Conservation (phyloP, 108 stramenopile genomes). For the Hondaea fermentalgiana region DNA sequence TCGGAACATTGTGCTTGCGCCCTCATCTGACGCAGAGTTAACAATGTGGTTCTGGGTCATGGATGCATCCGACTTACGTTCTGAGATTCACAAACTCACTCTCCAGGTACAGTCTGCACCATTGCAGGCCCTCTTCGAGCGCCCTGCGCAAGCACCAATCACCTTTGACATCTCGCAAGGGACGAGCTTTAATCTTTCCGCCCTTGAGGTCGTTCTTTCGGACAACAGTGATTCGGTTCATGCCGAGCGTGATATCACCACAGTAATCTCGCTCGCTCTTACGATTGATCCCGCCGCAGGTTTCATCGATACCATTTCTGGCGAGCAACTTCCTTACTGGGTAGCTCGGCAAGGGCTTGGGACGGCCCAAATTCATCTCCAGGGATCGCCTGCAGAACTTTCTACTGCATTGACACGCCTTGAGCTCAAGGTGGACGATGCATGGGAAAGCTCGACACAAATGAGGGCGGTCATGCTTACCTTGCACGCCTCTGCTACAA, state of each 20-base stretch:
- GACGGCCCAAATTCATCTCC: neutral
- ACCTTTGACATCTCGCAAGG: neutral
- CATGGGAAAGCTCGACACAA: too few relatives aligned
- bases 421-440: neutral
- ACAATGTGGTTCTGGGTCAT: neutral
- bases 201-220: neutral
- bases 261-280: neutral
- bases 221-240: too few relatives aligned
- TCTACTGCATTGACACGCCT: neutral
- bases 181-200: neutral
- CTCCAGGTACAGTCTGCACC: neutral
- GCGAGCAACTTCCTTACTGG: neutral
- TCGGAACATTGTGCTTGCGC: neutral
- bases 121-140: neutral
- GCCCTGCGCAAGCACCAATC: neutral
- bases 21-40: neutral
- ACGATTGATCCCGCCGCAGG: neutral
- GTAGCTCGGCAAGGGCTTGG: neutral
- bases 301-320: neutral
- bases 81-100: neutral
- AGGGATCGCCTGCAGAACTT: neutral
- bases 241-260: neutral
- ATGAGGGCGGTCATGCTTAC: too few relatives aligned
- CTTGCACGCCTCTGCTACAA: too few relatives aligned
- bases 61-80: neutral